Base-by-base conservation (phyloP, 305 asterid genomes). In the Striga hermonthica region DNA sequence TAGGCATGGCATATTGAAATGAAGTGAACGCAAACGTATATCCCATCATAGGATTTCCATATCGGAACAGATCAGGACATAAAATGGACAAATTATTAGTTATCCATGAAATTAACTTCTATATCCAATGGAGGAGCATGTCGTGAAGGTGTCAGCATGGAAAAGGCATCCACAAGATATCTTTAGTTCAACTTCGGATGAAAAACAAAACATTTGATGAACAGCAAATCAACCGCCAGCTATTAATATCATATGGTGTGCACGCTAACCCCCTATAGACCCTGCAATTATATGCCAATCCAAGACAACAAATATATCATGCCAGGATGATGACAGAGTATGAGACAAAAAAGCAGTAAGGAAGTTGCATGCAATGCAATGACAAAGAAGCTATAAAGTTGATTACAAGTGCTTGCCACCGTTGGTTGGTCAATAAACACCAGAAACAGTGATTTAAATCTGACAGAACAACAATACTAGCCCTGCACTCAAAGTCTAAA, bases 151-250 rank as follows among this genome's bases (percentile, higher is more conserved):
- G 79, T 84, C 93, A 83, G 84, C 95, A 87, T 76, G 86, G 86
- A 81, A 86, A 86, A 85, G 78, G 82, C 89, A 82, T 79, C 93
- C 91, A 84, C 83, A 79, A 70, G 81, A 78, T 69, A 84, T 81
- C 84, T 75, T 82, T 73, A 84, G 81, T 79, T 92, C 87, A 83
- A 88, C 96, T 87, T 89, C 94, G 88, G 90, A 22, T 76, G 91
- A 75, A 87, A 90, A 86, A 86, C 82, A 83, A 83, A 88, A 90
- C 90, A 86, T 86, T 86, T 80, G 89, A 82, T 82, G 96, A 84
- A 93, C 95, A 94, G 95, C 96, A 85, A 83, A 94, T 94, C 97
- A 90, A 76, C 95, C 99, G 87, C 97, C 99, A 84, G 96, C 91
- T 85, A 91, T 81, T 79, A 88, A 80, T 81, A 93, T 88, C 89